Evolutionary conservation across 2,329 filamentous ascomycete species (phyloP), one percentile per base, ranked within the genome.

Genomic region (Ophiostoma triangulosporum): DNA sequence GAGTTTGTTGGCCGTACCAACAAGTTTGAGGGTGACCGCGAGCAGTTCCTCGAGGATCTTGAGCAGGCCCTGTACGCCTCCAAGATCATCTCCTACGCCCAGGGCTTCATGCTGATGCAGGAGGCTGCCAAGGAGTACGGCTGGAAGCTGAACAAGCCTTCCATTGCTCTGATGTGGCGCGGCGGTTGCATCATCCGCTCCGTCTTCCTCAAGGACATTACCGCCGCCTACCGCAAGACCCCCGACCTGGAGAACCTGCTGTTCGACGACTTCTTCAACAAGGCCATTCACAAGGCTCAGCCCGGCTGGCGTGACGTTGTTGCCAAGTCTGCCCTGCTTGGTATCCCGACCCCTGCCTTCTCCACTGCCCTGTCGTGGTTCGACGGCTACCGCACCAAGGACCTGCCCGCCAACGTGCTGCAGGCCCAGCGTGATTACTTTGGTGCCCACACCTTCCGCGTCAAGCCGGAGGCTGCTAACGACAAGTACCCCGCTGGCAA

Each of bases 371-470:
- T 98, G 65, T 90, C 86, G 68, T 98, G 95, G 88, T 98, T 94
- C 75, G 93, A 98, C 70, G 93, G 93, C 60, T 96, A 97, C 83
- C 86, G 93, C 71, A 90, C 91, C 70, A 88, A 91, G 80, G 83
- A 97, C 70, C 83, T 98, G 63, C 93, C 93, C 57, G 93, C 93
- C 78, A 98, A 97, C 81, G 79, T 98, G 60, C 83, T 98, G 66
- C 93, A 98, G 78, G 93, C 91, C 55, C 93, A 98, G 81, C 87
- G 93, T 77, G 93, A 98, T 72, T 98, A 97, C 87, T 98, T 98
- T 68, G 93, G 93, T 70, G 87, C 87, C 60, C 87, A 93, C 78
- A 93, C 87, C 62, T 93, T 93, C 83, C 76, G 76, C 64, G 80
- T 93, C 74, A 91, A 93, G 84, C 85, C 87, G 57, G 86, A 91